A percentile compares a stretch with the other conserved stretches of the same genome.
These are phyloP conservation scores for Monosporozyma siamensis DNA, from an alignment of 805 yeast genomes.

Conservation along the genomic window DNA sequence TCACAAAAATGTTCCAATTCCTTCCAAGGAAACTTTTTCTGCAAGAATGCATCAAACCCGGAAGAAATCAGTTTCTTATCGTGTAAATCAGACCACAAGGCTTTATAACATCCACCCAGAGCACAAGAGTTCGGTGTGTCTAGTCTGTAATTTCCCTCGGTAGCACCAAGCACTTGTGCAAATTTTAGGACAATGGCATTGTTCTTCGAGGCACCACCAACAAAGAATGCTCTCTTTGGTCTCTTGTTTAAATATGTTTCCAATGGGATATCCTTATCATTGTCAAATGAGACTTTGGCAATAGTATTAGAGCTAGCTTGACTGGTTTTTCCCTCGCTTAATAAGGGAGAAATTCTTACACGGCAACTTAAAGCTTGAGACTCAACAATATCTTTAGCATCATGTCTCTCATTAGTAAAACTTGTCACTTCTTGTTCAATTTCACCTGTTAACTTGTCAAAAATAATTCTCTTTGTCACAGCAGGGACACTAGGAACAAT, in stretches of 20 bases:
- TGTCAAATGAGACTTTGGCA: conserved; percentile 29
- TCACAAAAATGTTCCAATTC: conserved; percentile 25
- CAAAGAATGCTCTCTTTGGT: conserved; percentile 68
- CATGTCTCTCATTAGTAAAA: conserved; percentile 45
- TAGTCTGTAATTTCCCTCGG: conserved; percentile 55
- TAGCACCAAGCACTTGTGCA: conserved; percentile 56
- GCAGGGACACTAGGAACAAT: conserved; percentile 76
- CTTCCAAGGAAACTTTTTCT: conserved; percentile 40
- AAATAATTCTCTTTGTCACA: conserved; percentile 42
- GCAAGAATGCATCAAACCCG: conserved; percentile 39
- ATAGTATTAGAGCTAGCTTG: background rate
- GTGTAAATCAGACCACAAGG: conserved; percentile 54
- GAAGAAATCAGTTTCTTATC: conserved; percentile 18
- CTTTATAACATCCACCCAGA: conserved; percentile 80
- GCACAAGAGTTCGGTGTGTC: conserved; percentile 89
- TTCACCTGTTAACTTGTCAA: conserved; percentile 26
- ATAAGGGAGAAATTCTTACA: conserved; percentile 46
- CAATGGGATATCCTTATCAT: conserved; percentile 19
- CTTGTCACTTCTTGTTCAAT: conserved; percentile 28
- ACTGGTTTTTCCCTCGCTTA: background rate
- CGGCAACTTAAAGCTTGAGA: conserved; percentile 83
- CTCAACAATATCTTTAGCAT: conserved; percentile 71
- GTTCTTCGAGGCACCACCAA: conserved; percentile 83
- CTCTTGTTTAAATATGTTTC: conserved; percentile 28
- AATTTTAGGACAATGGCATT: conserved; percentile 56